Evolutionary conservation across 768 basidiomycete species (phyloP), one percentile per base, ranked within the genome.

Genomic region (Boletellus emodensis): DNA sequence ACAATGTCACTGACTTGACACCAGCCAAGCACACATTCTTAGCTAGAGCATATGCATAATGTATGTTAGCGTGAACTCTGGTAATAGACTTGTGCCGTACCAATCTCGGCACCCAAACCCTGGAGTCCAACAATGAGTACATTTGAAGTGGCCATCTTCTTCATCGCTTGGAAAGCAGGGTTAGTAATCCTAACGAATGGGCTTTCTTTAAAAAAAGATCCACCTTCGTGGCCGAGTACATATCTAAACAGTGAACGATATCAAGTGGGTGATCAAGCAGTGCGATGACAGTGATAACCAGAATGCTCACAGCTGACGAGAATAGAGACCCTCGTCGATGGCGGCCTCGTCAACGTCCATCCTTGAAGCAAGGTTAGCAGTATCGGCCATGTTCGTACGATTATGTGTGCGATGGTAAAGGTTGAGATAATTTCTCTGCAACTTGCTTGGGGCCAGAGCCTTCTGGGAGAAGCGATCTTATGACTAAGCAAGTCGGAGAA

Each of bases 221-320:
- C 48, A 91, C 94, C 94, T 81, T 97, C 94, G 68, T 97, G 93
- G 28, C 94, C 94, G 24, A 98, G 82, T 10, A 98, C 94, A 68
- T 98, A 97, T 59, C 92, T 90, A 52, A 51, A 41, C 38, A 57
- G 46, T 44, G 48, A 46, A 58, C 47, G 41, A 58, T 36, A 58
- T 63, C 50, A 22, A n/a, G 47, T 52, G 26, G 54, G 54, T 22
- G 51, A 58, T 69, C 40, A 40, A 26, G 28, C 13, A 30, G 46
- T 12, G 22, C 32, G 53, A 61, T 61, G 37, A 26, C 42, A 46
- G 58, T 32, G 47, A 58, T 42, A 42, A 45, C 58, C 18, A 46
- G 37, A 36, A 45, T 46, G 71, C 90, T 78, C 70, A 92, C 87
- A 95, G 73, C 75, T 94, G 92, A 61, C 92, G 87, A 58, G 91